Conservation (phyloP, 1,139 yeast species). For the Scheffersomyces segobiensis region DNA sequence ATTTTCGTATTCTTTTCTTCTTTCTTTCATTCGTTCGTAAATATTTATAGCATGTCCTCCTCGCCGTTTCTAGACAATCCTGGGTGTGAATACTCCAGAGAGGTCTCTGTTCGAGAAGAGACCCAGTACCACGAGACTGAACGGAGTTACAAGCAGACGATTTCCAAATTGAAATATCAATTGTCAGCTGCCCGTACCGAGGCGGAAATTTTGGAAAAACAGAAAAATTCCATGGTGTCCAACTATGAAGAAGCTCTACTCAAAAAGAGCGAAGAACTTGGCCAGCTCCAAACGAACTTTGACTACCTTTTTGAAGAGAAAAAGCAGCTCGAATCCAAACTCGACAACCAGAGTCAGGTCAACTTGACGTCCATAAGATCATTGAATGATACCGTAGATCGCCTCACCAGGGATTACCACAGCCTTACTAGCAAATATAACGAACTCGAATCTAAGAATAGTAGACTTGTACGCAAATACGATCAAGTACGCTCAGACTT, state of each 20-base stretch:
- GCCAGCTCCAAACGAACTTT: constrained; percentile 51
- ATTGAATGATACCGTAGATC: constrained; percentile 27
- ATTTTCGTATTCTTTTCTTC: not conserved
- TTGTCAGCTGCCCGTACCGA: constrained; percentile 32
- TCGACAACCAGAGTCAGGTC: constrained; percentile 48
- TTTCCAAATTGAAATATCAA: constrained; percentile 28
- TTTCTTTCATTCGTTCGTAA: constrained; percentile 16
- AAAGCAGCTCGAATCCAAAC: constrained; percentile 53
- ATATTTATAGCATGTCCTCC: constrained; percentile 23
- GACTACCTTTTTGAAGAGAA: constrained; percentile 58
- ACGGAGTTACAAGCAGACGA: constrained; percentile 12
- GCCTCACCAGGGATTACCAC: constrained; percentile 18
- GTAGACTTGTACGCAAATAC: constrained; percentile 21
- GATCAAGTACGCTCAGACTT: constrained; percentile 35
- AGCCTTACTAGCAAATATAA: constrained; percentile 14
- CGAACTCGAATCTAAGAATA: constrained; percentile 26
- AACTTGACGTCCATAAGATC: constrained; percentile 40
- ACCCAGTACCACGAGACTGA: constrained; percentile 18
- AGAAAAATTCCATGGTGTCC: constrained; percentile 26
- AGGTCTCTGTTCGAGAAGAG: not conserved
- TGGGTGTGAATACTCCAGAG: constrained; percentile 3
- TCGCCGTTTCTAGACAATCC: constrained; percentile 51
- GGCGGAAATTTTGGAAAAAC: constrained; percentile 34
- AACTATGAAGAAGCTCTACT: constrained; percentile 31
- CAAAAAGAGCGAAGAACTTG: constrained; percentile 33